Conservation (phyloP, 495 filamentous ascomycete species). For the Xylaria flabelliformis region DNA sequence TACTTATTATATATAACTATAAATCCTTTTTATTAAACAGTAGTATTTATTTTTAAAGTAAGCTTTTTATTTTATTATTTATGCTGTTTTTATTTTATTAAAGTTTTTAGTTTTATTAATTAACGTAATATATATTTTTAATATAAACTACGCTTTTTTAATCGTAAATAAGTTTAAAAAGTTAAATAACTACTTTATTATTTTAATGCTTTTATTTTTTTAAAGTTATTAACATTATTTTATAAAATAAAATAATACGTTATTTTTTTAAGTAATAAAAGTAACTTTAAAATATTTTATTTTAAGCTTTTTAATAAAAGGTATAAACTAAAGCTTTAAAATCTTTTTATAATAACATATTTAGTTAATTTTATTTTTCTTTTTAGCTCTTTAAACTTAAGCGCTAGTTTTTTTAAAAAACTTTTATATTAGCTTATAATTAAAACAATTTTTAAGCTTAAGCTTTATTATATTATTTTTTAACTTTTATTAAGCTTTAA, state of each 20-base stretch:
- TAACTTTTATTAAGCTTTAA: neutral
- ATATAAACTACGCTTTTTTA: neutral
- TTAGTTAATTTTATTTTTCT: neutral
- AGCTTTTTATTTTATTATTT: neutral
- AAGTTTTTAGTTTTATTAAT: neutral
- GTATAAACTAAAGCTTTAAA: slow-evolving; percentile 5
- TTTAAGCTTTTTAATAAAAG: neutral
- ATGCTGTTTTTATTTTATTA: slow-evolving; percentile 18
- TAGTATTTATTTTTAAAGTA: neutral
- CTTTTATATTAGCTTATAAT: neutral
- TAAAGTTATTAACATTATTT: neutral
- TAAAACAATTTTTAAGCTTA: neutral
- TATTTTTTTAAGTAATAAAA: slow-evolving; percentile 13
- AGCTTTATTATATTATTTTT: neutral
- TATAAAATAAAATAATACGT: neutral
- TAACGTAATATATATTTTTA: neutral
- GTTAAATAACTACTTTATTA: neutral
- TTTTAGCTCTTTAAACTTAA: neutral
- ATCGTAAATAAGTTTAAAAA: neutral
- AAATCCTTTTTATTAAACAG: slow-evolving; percentile 2
- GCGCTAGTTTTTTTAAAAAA: neutral
- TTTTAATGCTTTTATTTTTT: neutral
- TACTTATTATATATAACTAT: neutral
- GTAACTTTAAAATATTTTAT: neutral
- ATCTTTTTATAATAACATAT: neutral